Conservation (phyloP, 2,329 filamentous ascomycete genomes). For the Knufia petricola region DNA sequence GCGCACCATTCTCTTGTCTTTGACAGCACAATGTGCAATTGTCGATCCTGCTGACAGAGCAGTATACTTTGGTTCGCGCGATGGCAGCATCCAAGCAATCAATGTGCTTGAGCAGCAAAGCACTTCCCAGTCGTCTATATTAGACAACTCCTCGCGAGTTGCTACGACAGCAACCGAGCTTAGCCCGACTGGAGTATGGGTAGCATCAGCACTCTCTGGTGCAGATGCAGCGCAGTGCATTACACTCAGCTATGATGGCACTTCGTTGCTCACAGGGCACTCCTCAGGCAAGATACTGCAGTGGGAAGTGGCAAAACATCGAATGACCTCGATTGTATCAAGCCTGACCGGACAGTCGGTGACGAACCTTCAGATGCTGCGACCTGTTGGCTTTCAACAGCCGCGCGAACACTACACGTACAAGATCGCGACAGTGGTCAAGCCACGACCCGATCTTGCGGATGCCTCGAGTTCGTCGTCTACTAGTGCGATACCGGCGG, state of each 20-base stretch:
- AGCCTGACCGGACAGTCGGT: conserved; percentile 66
- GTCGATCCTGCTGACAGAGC: conserved; percentile 78
- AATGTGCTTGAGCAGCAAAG: conserved; percentile 50
- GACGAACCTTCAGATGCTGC: conserved; percentile 68
- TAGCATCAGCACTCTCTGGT: conserved; percentile 47
- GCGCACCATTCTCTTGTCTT: conserved; percentile 70
- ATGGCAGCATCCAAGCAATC: conserved; percentile 69
- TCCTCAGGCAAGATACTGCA: conserved; percentile 64
- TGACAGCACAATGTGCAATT: conserved; percentile 59
- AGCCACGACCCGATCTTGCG: conserved; percentile 51
- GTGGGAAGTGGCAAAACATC: conserved; percentile 69
- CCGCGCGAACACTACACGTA: conserved; percentile 35
- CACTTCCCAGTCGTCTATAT: conserved; percentile 1
- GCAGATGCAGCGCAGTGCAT: conserved; percentile 59
- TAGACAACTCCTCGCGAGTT: conserved; percentile 27
- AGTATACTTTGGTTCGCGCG: conserved; percentile 69
- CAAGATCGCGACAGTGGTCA: conserved; percentile 56
- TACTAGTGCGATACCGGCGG: conserved; percentile 27
- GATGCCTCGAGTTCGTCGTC: conserved; percentile 26
- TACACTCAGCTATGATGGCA: conserved; percentile 72
- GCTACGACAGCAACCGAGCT: conserved; percentile 33
- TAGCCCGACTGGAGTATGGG: conserved; percentile 34
- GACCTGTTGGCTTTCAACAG: conserved; percentile 43
- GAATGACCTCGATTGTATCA: conserved; percentile 56
- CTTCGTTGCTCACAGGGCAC: conserved; percentile 70